Conservation (phyloP, 1,139 yeast genomes). For the Sugiyamaella xylanicola region DNA sequence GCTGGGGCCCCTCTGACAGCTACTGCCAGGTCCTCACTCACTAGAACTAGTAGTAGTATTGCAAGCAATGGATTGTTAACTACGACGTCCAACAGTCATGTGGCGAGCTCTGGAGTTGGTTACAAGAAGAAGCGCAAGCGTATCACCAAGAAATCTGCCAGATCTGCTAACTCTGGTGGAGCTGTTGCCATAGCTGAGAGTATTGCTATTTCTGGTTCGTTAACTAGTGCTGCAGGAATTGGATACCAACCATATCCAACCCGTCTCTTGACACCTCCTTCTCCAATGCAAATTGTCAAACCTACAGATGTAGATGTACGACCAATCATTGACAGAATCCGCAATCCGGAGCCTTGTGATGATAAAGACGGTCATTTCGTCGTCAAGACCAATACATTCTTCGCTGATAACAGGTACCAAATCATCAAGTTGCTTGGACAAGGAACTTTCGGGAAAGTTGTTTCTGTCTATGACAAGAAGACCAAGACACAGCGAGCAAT, state of each 20-base stretch:
- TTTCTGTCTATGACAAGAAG: constrained; percentile 51
- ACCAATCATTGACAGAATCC: constrained; percentile 14
- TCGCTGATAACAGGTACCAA: constrained; percentile 50
- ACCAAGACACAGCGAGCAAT: constrained; percentile 76
- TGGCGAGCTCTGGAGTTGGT: not conserved
- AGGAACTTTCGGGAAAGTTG: constrained; percentile 97
- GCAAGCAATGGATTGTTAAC: constrained; percentile 11
- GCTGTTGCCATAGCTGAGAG: too few species aligned
- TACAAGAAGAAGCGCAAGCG: constrained; percentile 14
- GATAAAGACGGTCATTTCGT: constrained; percentile 47
- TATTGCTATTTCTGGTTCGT: constrained; percentile 3
- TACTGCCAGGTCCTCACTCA: constrained; percentile 15
- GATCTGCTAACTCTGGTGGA: not conserved
- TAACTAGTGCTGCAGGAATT: not conserved
- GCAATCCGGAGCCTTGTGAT: constrained; percentile 32
- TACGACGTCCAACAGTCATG: not conserved
- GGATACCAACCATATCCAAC: constrained; percentile 3
- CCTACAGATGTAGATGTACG: constrained; percentile 36
- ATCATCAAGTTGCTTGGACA: constrained; percentile 65
- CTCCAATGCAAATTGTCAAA: constrained; percentile 4
- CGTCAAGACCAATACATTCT: constrained; percentile 39
- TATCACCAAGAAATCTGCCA: not conserved
- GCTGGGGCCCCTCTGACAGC: constrained; percentile 3
- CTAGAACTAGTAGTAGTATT: constrained; percentile 17
- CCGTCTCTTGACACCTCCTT: constrained; percentile 25